A percentile compares a stretch with the other conserved stretches of the same genome.
phyloP scores from a whole-genome alignment of 257 asterid species.

The Misopates orontium region DNA sequence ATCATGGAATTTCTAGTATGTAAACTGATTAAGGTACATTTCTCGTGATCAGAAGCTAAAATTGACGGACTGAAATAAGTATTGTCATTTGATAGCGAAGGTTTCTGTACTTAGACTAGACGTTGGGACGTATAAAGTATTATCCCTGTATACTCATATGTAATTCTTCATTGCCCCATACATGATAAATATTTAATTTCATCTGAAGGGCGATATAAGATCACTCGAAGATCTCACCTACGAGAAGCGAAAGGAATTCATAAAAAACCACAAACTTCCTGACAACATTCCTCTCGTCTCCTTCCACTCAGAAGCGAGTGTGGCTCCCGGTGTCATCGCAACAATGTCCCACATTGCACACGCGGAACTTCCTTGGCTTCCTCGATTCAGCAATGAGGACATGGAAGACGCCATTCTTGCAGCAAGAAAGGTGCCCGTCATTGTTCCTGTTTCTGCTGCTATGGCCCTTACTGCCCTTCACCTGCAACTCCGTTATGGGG shows the following conservation, averaged over 20 bases:
- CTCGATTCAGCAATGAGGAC: constrained; percentile 41
- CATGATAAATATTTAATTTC: neutral
- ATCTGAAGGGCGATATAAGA: constrained; percentile 73
- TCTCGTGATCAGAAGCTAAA: neutral
- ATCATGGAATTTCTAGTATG: constrained; percentile 82
- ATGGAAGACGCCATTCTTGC: constrained; percentile 40
- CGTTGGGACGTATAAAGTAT: neutral
- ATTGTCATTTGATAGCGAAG: no score
- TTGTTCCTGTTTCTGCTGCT: constrained; percentile 79
- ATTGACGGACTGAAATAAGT: neutral
- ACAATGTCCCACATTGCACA: constrained; percentile 89
- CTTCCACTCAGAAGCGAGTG: constrained; percentile 78
- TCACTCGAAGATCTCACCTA: constrained; percentile 89
- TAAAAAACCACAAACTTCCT: constrained; percentile 66
- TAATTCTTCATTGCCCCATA: no score
- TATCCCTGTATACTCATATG: no score
- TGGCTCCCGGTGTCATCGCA: constrained; percentile 61
- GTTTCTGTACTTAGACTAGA: neutral
- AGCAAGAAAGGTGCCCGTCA: constrained; percentile 62
- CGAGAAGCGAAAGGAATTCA: constrained; percentile 74
- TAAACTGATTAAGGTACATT: constrained; percentile 76
- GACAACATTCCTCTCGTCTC: constrained; percentile 72
- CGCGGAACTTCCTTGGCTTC: constrained; percentile 79
- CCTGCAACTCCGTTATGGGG: constrained; percentile 76
- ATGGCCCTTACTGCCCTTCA: constrained; percentile 78